These are phyloP conservation scores for Pleurostoma richardsiae DNA, from an alignment of 2,329 filamentous ascomycete species.

Conservation along the genomic window DNA sequence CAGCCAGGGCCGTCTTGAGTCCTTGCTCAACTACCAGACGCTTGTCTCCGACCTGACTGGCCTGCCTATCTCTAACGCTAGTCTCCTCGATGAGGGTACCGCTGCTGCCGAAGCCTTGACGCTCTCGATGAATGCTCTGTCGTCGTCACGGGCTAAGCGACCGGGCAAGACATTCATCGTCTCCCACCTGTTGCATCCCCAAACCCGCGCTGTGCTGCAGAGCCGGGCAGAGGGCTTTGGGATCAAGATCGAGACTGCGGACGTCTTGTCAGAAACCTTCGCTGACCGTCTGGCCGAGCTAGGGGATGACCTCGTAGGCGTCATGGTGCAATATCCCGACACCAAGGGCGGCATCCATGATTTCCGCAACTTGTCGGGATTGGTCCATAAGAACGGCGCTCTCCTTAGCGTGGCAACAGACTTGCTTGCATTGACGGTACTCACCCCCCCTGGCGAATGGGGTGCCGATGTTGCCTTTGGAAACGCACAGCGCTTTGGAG, in stretches of 20 bases:
- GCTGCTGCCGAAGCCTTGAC: conserved; percentile 96
- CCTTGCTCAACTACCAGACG: conserved; percentile 92
- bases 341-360: conserved; percentile 77
- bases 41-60: conserved; percentile 84
- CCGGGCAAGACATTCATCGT: conserved; percentile 78
- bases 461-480: conserved; percentile 94
- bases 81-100: conserved; percentile 84
- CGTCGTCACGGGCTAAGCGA: conserved; percentile 66
- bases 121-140: conserved; percentile 73
- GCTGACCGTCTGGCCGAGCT: conserved; percentile 64
- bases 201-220: conserved; percentile 77
- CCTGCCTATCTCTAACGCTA: conserved; percentile 84
- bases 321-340: conserved; percentile 92
- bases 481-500: conserved; percentile 84
- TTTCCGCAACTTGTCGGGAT: conserved; percentile 67
- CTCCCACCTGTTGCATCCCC: conserved; percentile 75
- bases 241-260: conserved; percentile 68
- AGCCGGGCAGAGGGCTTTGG: conserved; percentile 90
- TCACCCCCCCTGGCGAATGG: conserved; percentile 89
- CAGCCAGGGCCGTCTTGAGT: conserved; percentile 89
- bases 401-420: conserved; percentile 88
- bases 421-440: conserved; percentile 76
- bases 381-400: conserved; percentile 71
- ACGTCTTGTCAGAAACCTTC: conserved; percentile 60
- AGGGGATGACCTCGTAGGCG: conserved; percentile 79